These are phyloP conservation scores for Brassica cretica DNA, from an alignment of 345 rosid genomes.

Conservation along the genomic window DNA sequence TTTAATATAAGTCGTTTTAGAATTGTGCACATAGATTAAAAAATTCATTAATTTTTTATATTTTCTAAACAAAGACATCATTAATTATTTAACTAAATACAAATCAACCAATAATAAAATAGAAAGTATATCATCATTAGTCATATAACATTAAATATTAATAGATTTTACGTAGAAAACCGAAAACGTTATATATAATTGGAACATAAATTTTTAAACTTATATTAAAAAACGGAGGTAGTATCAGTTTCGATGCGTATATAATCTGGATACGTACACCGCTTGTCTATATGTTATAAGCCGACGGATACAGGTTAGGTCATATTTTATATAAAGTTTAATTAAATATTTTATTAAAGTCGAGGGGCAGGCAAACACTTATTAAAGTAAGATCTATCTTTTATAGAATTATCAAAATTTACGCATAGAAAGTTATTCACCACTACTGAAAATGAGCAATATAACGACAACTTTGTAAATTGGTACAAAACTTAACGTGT, in stretches of 20 bases:
- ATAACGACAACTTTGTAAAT: conserved; percentile 19
- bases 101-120: too few relatives aligned
- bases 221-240: too few relatives aligned
- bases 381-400: background rate
- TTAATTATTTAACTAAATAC: too few relatives aligned
- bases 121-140: too few relatives aligned
- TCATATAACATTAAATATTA: too few relatives aligned
- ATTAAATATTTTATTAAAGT: conserved; percentile 24
- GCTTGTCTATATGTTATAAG: background rate
- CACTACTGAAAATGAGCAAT: background rate
- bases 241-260: conserved; percentile 8
- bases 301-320: conserved; percentile 23
- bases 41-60: too few relatives aligned
- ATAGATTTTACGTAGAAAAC: too few relatives aligned
- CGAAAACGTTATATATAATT: too few relatives aligned
- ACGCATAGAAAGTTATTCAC: conserved; percentile 1
- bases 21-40: too few relatives aligned
- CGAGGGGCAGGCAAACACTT: background rate
- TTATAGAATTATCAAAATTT: background rate
- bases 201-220: too few relatives aligned
- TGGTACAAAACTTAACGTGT: conserved; percentile 4
- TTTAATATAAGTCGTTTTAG: too few relatives aligned
- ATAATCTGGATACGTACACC: background rate
- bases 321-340: conserved; percentile 1
- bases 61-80: too few relatives aligned